These are phyloP conservation scores for Dalbergia cultrata DNA, from an alignment of 306 rosid species.

Conservation along the genomic window DNA sequence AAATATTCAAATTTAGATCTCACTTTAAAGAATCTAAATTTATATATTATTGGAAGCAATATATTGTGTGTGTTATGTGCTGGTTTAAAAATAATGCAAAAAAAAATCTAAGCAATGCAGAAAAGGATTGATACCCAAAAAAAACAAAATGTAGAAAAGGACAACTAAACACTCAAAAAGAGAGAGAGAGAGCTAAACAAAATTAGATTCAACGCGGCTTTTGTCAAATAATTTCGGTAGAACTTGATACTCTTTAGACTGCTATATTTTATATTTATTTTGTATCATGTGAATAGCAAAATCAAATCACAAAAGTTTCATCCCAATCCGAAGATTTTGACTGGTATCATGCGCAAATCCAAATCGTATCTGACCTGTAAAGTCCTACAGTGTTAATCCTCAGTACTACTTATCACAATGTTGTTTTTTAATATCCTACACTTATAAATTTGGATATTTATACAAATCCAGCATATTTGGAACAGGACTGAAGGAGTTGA, in stretches of 20 bases:
- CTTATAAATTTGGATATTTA: too few species aligned
- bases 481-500: too few species aligned
- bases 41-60: too few species aligned
- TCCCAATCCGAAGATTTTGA: neutral
- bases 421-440: too few species aligned
- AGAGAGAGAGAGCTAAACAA: neutral
- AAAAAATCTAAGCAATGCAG: too few species aligned
- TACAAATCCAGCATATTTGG: too few species aligned
- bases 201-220: neutral
- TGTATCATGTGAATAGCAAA: neutral
- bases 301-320: slow-evolving; percentile 27
- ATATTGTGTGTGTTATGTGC: too few species aligned
- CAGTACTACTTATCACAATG: neutral
- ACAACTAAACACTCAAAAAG: too few species aligned
- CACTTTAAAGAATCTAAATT: too few species aligned
- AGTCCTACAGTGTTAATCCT: neutral
- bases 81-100: too few species aligned
- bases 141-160: neutral
- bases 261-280: neutral
- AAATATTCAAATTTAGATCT: too few species aligned
- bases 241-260: neutral
- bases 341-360: slow-evolving; percentile 8
- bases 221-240: neutral
- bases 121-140: too few species aligned
- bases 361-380: slow-evolving; percentile 8